These are phyloP conservation scores for Melampsora americana DNA, from an alignment of 1,284 basidiomycete species.

Conservation along the genomic window DNA sequence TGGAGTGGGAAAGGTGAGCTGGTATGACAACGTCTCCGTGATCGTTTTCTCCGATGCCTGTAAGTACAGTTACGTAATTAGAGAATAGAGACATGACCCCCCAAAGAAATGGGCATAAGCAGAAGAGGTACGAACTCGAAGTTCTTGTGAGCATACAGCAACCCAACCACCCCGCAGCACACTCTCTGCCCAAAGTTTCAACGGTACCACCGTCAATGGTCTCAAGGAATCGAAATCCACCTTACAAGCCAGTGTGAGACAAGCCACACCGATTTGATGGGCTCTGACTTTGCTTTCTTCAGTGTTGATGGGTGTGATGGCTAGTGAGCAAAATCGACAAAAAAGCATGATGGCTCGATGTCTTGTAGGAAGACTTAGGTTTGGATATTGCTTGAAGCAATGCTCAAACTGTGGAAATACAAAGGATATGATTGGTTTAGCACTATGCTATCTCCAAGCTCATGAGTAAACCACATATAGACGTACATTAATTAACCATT, in stretches of 20 bases:
- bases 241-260: slow-evolving; percentile 3
- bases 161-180: not conserved
- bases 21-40: not conserved
- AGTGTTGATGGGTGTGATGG: not conserved
- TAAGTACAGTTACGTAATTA: no score
- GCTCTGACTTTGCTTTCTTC: not conserved
- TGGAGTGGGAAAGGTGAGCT: not conserved
- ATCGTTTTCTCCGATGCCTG: not conserved
- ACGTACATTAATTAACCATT: slow-evolving; percentile 3
- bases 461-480: no score
- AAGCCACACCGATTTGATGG: not conserved
- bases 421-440: not conserved
- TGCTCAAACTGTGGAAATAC: not conserved
- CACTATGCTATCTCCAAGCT: no score
- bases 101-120: no score
- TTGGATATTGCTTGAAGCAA: not conserved
- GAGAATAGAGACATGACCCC: no score
- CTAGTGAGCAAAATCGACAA: not conserved
- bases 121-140: no score
- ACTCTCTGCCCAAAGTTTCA: not conserved
- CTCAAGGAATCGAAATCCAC: not conserved
- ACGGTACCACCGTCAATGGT: not conserved
- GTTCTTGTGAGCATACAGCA: not conserved
- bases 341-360: not conserved
- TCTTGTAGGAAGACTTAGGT: not conserved